Conservation (phyloP, 306 rosid species). For the Sphenostylis stenocarpa region DNA sequence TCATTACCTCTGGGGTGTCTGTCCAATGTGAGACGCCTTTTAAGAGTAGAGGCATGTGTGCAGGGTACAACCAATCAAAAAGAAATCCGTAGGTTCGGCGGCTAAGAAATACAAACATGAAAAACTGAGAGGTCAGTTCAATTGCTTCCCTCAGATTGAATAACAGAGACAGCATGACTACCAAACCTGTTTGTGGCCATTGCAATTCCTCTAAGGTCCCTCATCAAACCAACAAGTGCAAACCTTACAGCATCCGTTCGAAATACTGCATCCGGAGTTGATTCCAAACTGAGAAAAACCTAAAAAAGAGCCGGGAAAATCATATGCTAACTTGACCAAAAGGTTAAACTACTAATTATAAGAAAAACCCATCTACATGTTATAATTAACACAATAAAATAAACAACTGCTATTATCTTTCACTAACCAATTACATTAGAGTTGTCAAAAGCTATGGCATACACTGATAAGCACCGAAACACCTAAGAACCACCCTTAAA, state of each 20-base stretch:
- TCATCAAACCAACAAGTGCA: constrained; percentile 88
- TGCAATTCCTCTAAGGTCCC: constrained; percentile 98
- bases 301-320: constrained; percentile 31
- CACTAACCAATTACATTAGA: background rate
- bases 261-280: constrained; percentile 91
- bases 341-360: background rate
- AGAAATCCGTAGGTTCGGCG: constrained; percentile 93
- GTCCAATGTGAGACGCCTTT: constrained; percentile 94
- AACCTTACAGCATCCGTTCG: constrained; percentile 84
- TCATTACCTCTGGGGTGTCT: constrained; percentile 92
- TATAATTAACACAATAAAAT: background rate
- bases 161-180: constrained; percentile 23
- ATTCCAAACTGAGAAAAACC: constrained; percentile 88
- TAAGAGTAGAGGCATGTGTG: constrained; percentile 84
- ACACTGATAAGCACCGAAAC: background rate
- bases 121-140: constrained; percentile 23
- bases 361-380: constrained; percentile 20
- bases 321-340: background rate
- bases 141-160: background rate
- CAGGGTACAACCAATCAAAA: constrained; percentile 98
- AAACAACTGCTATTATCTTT: background rate
- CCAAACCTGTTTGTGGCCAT: constrained; percentile 96
- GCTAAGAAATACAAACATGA: constrained; percentile 49
- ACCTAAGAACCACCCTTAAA: no score
- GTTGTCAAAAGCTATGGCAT: constrained; percentile 7